phyloP scores from a whole-genome alignment of 306 rosid genomes.

The Aeschynomene evenia region DNA sequence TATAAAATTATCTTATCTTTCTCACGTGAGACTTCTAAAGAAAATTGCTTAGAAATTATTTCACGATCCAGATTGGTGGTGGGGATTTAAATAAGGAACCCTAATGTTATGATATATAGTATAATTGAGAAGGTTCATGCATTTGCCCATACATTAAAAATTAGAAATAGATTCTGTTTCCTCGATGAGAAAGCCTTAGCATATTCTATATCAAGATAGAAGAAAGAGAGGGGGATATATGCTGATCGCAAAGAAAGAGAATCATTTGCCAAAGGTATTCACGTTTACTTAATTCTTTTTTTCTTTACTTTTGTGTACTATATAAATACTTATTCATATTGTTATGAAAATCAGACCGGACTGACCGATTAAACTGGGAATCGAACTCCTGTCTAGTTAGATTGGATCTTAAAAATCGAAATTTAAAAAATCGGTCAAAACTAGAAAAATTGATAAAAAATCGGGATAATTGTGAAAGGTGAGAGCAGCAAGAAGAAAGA shows the following conservation, averaged over 20 bases:
- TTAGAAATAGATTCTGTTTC: not conserved
- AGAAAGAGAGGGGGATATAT: not conserved
- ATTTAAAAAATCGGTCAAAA: too few species aligned
- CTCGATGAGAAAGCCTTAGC: not conserved
- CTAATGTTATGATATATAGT: not conserved
- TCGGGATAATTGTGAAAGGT: too few species aligned
- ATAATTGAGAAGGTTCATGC: constrained; percentile 29
- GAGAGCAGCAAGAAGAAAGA: too few species aligned
- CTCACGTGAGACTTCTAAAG: too few species aligned
- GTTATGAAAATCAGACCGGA: too few species aligned
- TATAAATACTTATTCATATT: not conserved
- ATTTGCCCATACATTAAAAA: constrained; percentile 6
- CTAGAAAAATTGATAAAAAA: too few species aligned
- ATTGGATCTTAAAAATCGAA: too few species aligned
- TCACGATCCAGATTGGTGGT: not conserved
- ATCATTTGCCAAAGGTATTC: not conserved
- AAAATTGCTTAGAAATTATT: constrained; percentile 4
- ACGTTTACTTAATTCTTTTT: not conserved
- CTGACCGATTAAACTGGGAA: too few species aligned
- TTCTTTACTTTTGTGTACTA: not conserved
- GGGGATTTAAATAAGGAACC: not conserved
- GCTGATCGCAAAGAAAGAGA: not conserved
- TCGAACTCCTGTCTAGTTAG: too few species aligned
- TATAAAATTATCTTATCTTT: too few species aligned
- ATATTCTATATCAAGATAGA: constrained; percentile 24